These are phyloP conservation scores for Eucommia ulmoides DNA, from an alignment of 257 asterid species.

Conservation along the genomic window DNA sequence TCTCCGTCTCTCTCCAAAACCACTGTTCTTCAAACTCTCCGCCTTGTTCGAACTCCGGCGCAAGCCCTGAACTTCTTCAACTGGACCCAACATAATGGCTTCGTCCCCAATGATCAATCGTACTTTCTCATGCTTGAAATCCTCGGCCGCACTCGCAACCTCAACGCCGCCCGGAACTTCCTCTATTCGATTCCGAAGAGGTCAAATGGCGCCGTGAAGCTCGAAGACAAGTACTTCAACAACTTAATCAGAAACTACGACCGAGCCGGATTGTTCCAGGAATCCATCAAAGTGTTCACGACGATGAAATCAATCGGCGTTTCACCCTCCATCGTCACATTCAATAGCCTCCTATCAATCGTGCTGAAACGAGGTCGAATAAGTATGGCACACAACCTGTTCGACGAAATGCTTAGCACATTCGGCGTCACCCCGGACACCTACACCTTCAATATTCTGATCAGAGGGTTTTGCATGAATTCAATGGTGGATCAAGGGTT, in stretches of 20 bases:
- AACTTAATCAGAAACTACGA: constrained; percentile 62
- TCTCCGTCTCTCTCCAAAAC: constrained; percentile 53
- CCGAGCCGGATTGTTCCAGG: constrained; percentile 62
- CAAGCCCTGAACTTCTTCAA: constrained; percentile 59
- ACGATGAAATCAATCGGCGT: constrained; percentile 58
- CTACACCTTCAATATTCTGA: constrained; percentile 57
- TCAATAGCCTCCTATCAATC: constrained; percentile 39
- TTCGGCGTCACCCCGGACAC: constrained; percentile 71
- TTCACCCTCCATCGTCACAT: constrained; percentile 64
- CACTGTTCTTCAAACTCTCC: constrained; percentile 56
- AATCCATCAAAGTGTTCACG: constrained; percentile 46
- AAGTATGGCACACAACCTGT: constrained; percentile 44
- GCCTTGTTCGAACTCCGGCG: constrained; percentile 42
- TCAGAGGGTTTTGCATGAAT: constrained; percentile 69
- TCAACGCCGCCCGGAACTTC: constrained; percentile 67
- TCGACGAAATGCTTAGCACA: constrained; percentile 76
- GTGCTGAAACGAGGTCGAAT: constrained; percentile 64
- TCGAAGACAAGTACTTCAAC: constrained; percentile 55
- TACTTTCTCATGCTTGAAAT: constrained; percentile 59
- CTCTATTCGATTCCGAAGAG: constrained; percentile 51
- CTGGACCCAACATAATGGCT: constrained; percentile 47
- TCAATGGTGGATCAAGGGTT: constrained; percentile 62
- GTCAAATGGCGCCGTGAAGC: constrained; percentile 32
- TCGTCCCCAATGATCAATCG: constrained; percentile 42
- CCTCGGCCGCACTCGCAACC: constrained; percentile 46